These are phyloP conservation scores for Drechslerella coelobrocha DNA, from an alignment of 2,329 filamentous ascomycete genomes.

Conservation along the genomic window DNA sequence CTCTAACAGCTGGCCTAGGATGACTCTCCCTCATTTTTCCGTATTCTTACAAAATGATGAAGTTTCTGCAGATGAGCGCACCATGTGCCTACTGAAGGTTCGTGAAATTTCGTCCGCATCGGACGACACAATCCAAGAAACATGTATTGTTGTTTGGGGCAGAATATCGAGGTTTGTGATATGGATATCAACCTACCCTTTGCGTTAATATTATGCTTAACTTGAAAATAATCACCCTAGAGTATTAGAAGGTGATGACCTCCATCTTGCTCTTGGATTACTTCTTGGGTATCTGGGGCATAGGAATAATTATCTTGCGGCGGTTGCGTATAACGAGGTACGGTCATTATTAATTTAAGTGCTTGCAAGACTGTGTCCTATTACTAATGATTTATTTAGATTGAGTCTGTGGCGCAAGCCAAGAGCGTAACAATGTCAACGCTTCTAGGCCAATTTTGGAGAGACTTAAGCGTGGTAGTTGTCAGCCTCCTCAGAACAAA, in stretches of 20 bases:
- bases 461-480: conserved; percentile 78
- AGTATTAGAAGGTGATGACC: conserved; percentile 77
- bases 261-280: conserved; percentile 83
- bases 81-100: conserved; percentile 29
- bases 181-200: background rate
- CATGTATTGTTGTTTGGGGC: conserved; percentile 84
- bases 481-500: conserved; percentile 80
- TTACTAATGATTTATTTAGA: conserved; percentile 57
- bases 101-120: conserved; percentile 34
- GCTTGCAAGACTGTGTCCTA: background rate
- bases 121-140: conserved; percentile 69
- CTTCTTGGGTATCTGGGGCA: conserved; percentile 88
- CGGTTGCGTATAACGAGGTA: conserved; percentile 82
- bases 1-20: conserved; percentile 35
- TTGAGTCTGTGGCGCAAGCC: conserved; percentile 74
- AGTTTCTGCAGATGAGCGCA: conserved; percentile 29
- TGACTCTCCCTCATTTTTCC: conserved; percentile 36
- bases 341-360: conserved; percentile 39
- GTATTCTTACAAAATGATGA: conserved; percentile 34
- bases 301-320: conserved; percentile 77
- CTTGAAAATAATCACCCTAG: conserved; percentile 57
- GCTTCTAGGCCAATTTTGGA: conserved; percentile 87
- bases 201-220: background rate
- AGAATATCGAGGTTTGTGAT: conserved; percentile 72
- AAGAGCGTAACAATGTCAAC: conserved; percentile 69